phyloP scores from a whole-genome alignment of 176 grass and related monocot genomes.

The Musa acuminata region DNA sequence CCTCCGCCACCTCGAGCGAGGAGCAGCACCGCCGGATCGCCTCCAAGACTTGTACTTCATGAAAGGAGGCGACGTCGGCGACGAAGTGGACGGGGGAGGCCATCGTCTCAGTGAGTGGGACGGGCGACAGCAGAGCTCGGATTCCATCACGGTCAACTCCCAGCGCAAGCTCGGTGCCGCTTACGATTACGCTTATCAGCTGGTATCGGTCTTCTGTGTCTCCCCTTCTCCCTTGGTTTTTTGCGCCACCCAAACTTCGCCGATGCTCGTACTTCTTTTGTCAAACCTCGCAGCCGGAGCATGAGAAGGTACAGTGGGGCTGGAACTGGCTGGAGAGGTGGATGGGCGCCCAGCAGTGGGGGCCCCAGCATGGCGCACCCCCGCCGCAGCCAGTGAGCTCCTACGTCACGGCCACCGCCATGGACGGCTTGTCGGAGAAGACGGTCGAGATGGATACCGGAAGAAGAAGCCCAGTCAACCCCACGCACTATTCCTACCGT shows the following conservation, averaged over 20 bases:
- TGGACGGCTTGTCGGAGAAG: constrained; percentile 50
- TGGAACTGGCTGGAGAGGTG: constrained; percentile 54
- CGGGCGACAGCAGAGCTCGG: constrained; percentile 35
- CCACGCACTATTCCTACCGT: constrained; percentile 11
- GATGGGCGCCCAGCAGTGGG: constrained; percentile 24
- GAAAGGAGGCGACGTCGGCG: constrained; percentile 8
- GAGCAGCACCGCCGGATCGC: neutral
- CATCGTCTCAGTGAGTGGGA: constrained; percentile 24
- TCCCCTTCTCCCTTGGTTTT: constrained; percentile 1
- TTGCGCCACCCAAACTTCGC: neutral
- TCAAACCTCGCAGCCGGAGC: constrained; percentile 1
- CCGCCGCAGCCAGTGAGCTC: constrained; percentile 9
- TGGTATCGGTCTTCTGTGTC: neutral
- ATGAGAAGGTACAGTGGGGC: constrained; percentile 32
- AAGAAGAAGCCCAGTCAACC: constrained; percentile 10
- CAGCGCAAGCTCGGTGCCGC: constrained; percentile 38
- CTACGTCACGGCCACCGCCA: constrained; percentile 20
- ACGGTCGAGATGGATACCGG: constrained; percentile 57
- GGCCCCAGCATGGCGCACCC: neutral
- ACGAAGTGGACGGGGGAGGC: constrained; percentile 5
- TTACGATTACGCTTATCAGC: constrained; percentile 29
- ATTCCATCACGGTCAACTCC: constrained; percentile 18
- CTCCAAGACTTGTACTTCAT: neutral
- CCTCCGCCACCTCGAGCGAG: neutral
- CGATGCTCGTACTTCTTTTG: too few relatives aligned